Evolutionary conservation across 148 eudicot species (phyloP).

Genomic region (Chenopodium formosanum): DNA sequence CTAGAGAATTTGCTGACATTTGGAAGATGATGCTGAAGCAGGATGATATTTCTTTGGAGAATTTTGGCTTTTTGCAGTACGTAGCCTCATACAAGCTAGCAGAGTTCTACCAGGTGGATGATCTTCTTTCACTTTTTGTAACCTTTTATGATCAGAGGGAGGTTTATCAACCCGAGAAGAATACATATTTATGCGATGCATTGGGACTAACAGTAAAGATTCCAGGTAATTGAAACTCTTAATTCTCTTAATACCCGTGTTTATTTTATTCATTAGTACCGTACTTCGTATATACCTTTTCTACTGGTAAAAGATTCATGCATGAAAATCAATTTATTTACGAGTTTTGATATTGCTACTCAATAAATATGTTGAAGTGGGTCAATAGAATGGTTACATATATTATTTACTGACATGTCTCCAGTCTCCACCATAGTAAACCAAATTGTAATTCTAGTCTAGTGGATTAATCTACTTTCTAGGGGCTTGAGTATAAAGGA

Average conservation of each 20-base stretch:
- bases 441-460: too few species aligned
- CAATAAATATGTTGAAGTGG: not conserved
- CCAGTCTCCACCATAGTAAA: not conserved
- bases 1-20: constrained; percentile 7
- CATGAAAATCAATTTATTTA: not conserved
- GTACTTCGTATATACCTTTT: too few species aligned
- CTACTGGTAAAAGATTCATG: not conserved
- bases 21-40: constrained; percentile 12
- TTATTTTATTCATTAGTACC: not conserved
- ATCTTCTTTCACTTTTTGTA: constrained; percentile 11
- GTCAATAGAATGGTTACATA: not conserved
- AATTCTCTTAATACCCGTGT: not conserved
- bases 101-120: not conserved
- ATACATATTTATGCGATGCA: constrained; percentile 9
- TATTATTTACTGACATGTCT: not conserved
- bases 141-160: not conserved
- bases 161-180: constrained; percentile 9
- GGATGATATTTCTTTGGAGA: not conserved
- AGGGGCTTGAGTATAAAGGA: too few species aligned
- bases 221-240: constrained; percentile 14
- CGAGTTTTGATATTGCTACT: not conserved
- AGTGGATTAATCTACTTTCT: too few species aligned
- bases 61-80: constrained; percentile 16
- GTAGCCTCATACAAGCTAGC: constrained; percentile 16
- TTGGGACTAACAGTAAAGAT: constrained; percentile 18